Evolutionary conservation across 768 basidiomycete genomes (phyloP).

Genomic region (Gelatoporia subvermispora): DNA sequence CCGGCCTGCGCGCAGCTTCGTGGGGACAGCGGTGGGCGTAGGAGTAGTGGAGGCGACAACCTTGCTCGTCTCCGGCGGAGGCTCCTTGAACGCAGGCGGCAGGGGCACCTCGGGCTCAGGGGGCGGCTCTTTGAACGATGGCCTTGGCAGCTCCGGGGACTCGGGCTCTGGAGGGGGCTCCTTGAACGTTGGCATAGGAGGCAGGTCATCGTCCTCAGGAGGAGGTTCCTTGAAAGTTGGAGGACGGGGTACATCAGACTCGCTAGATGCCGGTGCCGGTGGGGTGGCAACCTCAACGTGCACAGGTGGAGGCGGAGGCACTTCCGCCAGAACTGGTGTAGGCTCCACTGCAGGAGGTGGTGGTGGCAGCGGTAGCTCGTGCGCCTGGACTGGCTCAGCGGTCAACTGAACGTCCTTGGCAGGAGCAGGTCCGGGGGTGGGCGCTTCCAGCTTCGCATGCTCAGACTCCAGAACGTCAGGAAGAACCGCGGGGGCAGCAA

Average conservation of each 20-base stretch:
- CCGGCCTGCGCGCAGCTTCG: constrained; percentile 4
- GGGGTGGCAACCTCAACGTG: constrained; percentile 4
- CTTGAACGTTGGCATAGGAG: constrained; percentile 36
- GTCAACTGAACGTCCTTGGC: constrained; percentile 3
- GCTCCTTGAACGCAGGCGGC: constrained; percentile 41
- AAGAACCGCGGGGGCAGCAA: constrained; percentile 5
- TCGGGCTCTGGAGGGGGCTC: constrained; percentile 27
- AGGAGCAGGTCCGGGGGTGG: not conserved
- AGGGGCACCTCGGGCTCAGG: constrained; percentile 10
- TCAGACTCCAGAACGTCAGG: constrained; percentile 10
- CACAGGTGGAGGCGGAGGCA: constrained; percentile 10
- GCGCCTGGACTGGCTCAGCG: constrained; percentile 14
- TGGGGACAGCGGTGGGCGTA: constrained; percentile 13
- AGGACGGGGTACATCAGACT: constrained; percentile 15
- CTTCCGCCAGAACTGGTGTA: constrained; percentile 4
- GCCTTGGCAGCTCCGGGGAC: constrained; percentile 10
- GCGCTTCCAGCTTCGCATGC: not conserved
- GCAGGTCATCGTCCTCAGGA: constrained; percentile 49
- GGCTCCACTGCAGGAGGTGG: constrained; percentile 5
- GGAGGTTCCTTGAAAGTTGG: constrained; percentile 63
- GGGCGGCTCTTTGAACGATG: constrained; percentile 16
- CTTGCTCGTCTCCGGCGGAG: constrained; percentile 46
- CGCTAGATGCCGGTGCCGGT: constrained; percentile 7
- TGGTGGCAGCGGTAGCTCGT: constrained; percentile 21
- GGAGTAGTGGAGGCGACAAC: constrained; percentile 14